Base-by-base conservation (phyloP, 306 rosid genomes). In the Crotalaria pallida region DNA sequence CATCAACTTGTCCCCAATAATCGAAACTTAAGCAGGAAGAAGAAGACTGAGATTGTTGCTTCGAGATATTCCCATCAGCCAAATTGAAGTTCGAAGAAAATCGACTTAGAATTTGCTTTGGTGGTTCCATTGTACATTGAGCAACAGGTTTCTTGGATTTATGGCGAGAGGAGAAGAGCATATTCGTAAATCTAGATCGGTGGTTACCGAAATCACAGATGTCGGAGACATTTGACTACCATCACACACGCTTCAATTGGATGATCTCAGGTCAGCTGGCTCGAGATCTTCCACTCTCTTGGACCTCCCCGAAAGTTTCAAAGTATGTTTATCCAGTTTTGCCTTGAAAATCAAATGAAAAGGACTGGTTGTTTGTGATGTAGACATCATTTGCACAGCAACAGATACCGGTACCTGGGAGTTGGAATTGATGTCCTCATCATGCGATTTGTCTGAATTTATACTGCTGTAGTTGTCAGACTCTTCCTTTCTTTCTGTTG, bases 131-230 rank as follows among this genome's bases (percentile, higher is more conserved):
- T 10, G 50, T 17, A 51, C 72, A 53, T 73, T 77, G 80, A 58
- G 55, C 36, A 55, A 59, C 51, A 57, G 81, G 74, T 78, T 76
- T 82, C 67, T 80, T 84, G 47, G 73, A 56, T 74, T 72, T 81
- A 47, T 43, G 49, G 82, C 44, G 79, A 73, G 62, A 36, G 84
- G 77, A 63, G 89, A 83, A 55, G 88, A 82, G 82, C 83, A 77
- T 27, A 86, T 78, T 67, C 96, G 96, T 73, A 94, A 77, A 43
- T 92, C 96, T 38, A 94, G 85, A 65, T 91, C 97, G 22, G 97
- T 94, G 26, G 92, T 94, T 69, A 91, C 86, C 15, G 98, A 94
- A 77, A 84, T 82, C 13, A 77, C 84, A 34, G 98, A 94, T 58
- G 94, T 76, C 24, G 91, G 88, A 76, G 97, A 93, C 82, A 84